Conservation (phyloP, 768 basidiomycete genomes). For the Panus rudis region DNA sequence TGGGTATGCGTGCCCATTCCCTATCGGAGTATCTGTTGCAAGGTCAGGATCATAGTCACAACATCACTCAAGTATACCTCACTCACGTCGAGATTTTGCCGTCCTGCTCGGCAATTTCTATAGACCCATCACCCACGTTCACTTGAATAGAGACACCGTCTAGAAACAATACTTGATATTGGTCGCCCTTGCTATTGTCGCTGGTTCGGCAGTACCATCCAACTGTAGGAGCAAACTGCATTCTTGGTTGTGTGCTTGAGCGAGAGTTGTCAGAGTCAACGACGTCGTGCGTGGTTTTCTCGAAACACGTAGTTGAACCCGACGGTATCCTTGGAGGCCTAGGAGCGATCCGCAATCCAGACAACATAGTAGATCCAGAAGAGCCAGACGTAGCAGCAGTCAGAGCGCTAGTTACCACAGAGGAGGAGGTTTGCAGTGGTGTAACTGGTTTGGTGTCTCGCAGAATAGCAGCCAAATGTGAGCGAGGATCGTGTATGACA, state of each 20-base stretch:
- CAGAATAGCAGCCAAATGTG: background rate
- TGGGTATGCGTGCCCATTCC: too few species aligned
- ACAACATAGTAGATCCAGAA: background rate
- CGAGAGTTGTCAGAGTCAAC: background rate
- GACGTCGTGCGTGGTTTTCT: background rate
- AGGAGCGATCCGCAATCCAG: background rate
- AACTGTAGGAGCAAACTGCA: background rate
- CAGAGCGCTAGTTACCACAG: background rate
- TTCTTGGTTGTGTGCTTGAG: background rate
- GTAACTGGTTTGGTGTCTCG: background rate
- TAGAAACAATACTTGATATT: background rate
- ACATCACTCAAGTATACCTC: too few species aligned
- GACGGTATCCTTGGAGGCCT: background rate
- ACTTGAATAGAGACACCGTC: background rate
- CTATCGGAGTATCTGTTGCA: too few species aligned
- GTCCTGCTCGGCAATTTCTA: too few species aligned
- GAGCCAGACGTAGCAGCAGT: background rate
- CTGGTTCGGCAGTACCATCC: background rate
- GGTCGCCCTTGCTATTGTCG: background rate
- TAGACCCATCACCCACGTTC: background rate
- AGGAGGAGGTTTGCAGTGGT: background rate
- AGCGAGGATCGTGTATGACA: background rate
- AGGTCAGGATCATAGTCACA: too few species aligned
- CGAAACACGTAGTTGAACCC: background rate
- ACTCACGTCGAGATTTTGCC: too few species aligned